Base-by-base conservation (phyloP, 164 flowering plant species). In the grape (Vitis vinifera) region DNA sequence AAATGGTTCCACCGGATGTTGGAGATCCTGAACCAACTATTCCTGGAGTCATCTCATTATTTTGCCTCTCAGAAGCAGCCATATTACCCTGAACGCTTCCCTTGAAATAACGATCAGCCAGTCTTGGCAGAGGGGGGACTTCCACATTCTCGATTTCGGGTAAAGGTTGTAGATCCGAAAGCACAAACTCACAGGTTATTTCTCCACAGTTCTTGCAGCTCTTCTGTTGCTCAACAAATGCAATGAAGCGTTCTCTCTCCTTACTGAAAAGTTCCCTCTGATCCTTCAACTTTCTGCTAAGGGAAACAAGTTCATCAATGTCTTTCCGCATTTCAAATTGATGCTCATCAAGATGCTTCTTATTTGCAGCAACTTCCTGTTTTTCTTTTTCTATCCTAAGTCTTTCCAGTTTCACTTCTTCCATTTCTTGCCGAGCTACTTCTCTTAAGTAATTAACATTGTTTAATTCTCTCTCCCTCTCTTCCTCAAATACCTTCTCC, bases 181-280 rank as follows among this genome's bases (percentile, higher is more conserved):
- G 81, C 77, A 76, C 70, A 73, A 78, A 78, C 63, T 78, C 80
- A 17, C 76, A 71, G 29, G 75, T 75, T 10, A 75, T 11, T 73
- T 80, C 84, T 29, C 78, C 79, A 73, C 87, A 84, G 47, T 66
- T 72, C 37, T 75, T 61, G 69, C 85, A 84, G 44, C 69, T 68
- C 68, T 69, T 80, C 9, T 69, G 78, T 68, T 78, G 73, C 67
- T 82, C 85, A 60, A 78, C 82, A 75, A 76, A 82, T 8, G 74
- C 65, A 75, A 84, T 57, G 62, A 84, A 84, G 27, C 76, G 84
- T 9, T 78, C 79, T 52, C 82, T 76, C 78, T 84, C 87, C 68
- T 55, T 69, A 15, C 78, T 51, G 72, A 84, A 74, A 29, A 74
- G 76, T 64, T 84, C 82, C 8, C 87, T 60, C 65, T 82, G 85